Evolutionary conservation across 495 filamentous ascomycete species (phyloP).

Genomic region (Schizothecium vesticola): DNA sequence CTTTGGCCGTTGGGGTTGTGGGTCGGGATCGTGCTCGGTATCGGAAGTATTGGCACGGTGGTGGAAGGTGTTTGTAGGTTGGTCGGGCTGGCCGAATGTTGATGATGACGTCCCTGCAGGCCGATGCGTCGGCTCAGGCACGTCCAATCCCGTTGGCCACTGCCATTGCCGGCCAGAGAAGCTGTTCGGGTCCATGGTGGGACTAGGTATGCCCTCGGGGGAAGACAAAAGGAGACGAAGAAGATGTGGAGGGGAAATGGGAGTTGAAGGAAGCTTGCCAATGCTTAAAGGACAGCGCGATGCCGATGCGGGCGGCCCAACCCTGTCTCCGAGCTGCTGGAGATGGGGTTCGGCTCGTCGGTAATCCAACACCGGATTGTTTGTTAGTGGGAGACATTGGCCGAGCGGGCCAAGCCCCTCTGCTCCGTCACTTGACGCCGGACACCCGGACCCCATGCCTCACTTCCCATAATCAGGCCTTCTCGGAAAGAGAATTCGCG

Average conservation of each 20-base stretch:
- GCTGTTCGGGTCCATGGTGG: not conserved
- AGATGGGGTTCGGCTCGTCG: not conserved
- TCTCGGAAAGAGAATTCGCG: not conserved
- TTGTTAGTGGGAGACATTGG: not conserved
- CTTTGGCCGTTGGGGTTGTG: constrained; percentile 23
- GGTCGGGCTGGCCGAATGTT: not conserved
- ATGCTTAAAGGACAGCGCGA: not conserved
- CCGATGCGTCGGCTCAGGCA: not conserved
- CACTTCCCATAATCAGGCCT: not conserved
- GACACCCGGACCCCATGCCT: not conserved
- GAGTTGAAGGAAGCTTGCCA: not conserved
- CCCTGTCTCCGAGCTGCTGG: not conserved
- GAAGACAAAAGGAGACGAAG: not conserved
- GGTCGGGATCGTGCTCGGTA: constrained; percentile 16
- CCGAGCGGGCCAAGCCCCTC: not conserved
- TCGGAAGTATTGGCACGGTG: not conserved
- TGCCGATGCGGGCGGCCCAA: not conserved
- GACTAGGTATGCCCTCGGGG: not conserved
- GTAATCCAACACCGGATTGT: not conserved
- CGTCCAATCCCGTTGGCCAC: not conserved
- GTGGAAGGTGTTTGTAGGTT: not conserved
- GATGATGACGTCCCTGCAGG: not conserved
- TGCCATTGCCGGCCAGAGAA: not conserved
- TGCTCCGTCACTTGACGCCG: not conserved
- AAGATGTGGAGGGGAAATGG: not conserved